These are phyloP conservation scores for Lyophyllum shimeji DNA, from an alignment of 768 basidiomycete species.

Conservation along the genomic window DNA sequence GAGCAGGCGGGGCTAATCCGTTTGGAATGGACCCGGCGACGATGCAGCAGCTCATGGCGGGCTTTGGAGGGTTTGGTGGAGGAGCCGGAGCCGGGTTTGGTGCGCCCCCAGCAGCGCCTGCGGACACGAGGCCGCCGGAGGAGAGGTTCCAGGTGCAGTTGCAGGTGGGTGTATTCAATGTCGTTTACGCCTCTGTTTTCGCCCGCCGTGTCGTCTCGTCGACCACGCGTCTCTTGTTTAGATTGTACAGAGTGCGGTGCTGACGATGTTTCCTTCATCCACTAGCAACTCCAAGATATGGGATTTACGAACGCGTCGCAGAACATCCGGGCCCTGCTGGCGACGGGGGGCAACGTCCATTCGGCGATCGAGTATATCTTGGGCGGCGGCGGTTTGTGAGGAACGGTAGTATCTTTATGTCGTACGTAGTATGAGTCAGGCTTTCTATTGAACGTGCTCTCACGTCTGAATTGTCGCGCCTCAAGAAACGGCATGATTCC, in stretches of 20 bases:
- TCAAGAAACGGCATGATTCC: too few relatives aligned
- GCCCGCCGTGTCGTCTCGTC: neutral
- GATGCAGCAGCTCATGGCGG: slow-evolving; percentile 44
- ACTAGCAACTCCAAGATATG: slow-evolving; percentile 97
- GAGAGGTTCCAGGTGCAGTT: slow-evolving; percentile 90
- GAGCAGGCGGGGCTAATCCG: slow-evolving; percentile 28
- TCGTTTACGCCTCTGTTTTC: too few relatives aligned
- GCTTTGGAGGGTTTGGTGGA: slow-evolving; percentile 20
- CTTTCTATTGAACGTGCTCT: neutral
- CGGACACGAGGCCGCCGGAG: slow-evolving; percentile 78
- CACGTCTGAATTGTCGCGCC: neutral
- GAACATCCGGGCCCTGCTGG: slow-evolving; percentile 87
- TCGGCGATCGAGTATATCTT: slow-evolving; percentile 93
- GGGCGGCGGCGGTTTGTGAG: slow-evolving; percentile 47
- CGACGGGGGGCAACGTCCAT: slow-evolving; percentile 92
- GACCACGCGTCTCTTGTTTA: too few relatives aligned
- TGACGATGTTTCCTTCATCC: neutral
- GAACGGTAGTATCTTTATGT: neutral
- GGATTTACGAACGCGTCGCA: slow-evolving; percentile 87
- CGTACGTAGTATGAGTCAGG: neutral
- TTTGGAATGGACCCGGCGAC: slow-evolving; percentile 40
- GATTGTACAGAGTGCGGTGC: too few relatives aligned
- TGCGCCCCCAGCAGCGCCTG: slow-evolving; percentile 36
- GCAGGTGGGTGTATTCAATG: slow-evolving; percentile 46
- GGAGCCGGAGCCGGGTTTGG: slow-evolving; percentile 20